A percentile compares a stretch with the other conserved stretches of the same genome.
These are phyloP conservation scores for Sclerotinia glacialis DNA, from an alignment of 2,329 filamentous ascomycete genomes.

Conservation along the genomic window DNA sequence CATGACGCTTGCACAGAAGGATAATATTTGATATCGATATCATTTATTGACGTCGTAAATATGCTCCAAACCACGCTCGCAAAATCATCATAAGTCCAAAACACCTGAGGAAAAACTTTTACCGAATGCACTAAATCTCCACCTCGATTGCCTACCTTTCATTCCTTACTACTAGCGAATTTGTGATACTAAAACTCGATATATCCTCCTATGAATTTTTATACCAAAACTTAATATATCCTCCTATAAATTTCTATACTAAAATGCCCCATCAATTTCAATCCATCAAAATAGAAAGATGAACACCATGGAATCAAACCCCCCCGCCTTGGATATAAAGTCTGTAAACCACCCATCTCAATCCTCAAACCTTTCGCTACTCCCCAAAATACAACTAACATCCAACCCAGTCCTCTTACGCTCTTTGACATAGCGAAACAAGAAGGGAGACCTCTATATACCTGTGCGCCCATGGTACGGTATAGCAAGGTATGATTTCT, in stretches of 20 bases:
- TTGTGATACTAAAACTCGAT: background rate
- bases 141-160: background rate
- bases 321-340: conserved; percentile 20
- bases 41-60: too few relatives aligned
- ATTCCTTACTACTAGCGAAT: background rate
- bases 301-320: background rate
- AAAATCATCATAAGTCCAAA: conserved; percentile 4
- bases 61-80: background rate
- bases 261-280: background rate
- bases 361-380: background rate
- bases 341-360: background rate
- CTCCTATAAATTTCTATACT: background rate
- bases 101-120: conserved; percentile 13
- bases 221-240: background rate
- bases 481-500: conserved; percentile 51
- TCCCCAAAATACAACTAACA: background rate
- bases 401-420: conserved; percentile 51
- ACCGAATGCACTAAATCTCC: conserved; percentile 16
- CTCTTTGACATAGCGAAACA: conserved; percentile 55
- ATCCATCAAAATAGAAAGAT: background rate
- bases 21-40: too few relatives aligned
- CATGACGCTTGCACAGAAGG: too few relatives aligned
- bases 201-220: background rate
- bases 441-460: conserved; percentile 54
- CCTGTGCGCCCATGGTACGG: conserved; percentile 66